Evolutionary conservation across 2,329 filamentous ascomycete genomes (phyloP).

Genomic region (Stagonosporopsis cucurbitacearum): DNA sequence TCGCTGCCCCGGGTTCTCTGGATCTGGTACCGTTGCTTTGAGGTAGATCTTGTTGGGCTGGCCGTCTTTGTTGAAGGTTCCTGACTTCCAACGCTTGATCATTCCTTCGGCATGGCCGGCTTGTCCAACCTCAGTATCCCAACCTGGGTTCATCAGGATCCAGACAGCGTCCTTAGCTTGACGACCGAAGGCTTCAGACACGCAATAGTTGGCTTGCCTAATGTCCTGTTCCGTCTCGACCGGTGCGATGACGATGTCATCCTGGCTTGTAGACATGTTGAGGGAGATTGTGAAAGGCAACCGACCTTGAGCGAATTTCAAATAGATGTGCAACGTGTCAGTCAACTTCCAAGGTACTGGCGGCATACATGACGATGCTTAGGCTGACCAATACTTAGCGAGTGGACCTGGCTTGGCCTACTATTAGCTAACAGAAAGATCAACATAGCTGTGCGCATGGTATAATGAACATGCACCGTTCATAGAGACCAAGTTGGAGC

Average conservation of each 20-base stretch:
- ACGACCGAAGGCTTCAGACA: slow-evolving; percentile 56
- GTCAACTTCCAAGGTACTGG: background rate
- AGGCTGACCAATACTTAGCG: slow-evolving; percentile 8
- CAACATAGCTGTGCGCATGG: background rate
- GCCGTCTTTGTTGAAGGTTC: slow-evolving; percentile 53
- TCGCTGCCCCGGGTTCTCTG: slow-evolving; percentile 31
- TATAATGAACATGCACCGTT: background rate
- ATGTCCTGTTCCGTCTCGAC: slow-evolving; percentile 35
- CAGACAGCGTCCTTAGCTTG: slow-evolving; percentile 61
- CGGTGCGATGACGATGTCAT: slow-evolving; percentile 24
- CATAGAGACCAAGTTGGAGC: background rate
- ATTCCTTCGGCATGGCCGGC: slow-evolving; percentile 48
- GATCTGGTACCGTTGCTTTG: slow-evolving; percentile 58
- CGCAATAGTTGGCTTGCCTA: slow-evolving; percentile 39
- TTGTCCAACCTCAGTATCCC: slow-evolving; percentile 59
- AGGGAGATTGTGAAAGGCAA: background rate
- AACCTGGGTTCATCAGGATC: slow-evolving; percentile 60
- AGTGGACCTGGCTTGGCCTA: slow-evolving; percentile 9
- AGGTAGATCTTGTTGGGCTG: slow-evolving; percentile 60
- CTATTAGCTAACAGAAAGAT: slow-evolving; percentile 8
- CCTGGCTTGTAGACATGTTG: slow-evolving; percentile 22
- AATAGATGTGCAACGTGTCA: background rate
- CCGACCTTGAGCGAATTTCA: background rate
- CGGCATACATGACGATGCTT: slow-evolving; percentile 4
- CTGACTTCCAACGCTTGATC: slow-evolving; percentile 51